Percentiles rank a stretch among this genome's conserved stretches.
Evolutionary conservation across 1,139 yeast species (phyloP).

Genomic region (Hemisphaericaspora xylofermentans): DNA sequence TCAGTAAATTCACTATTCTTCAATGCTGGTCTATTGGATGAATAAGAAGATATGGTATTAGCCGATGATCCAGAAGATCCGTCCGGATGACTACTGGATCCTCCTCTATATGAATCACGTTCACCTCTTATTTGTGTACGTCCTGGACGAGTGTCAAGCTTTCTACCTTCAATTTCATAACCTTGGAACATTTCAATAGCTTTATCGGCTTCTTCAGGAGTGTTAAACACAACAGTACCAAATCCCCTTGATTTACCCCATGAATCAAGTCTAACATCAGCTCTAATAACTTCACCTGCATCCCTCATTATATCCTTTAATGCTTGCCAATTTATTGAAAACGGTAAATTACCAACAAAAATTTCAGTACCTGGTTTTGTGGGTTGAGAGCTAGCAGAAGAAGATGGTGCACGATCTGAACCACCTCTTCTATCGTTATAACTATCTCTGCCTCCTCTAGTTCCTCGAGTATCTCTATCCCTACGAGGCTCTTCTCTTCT

Average conservation of each 20-base stretch:
- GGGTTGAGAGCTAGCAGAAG: conserved; percentile 16
- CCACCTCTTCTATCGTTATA: conserved; percentile 11
- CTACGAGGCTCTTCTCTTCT: conserved; percentile 10
- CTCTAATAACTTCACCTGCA: conserved; percentile 74
- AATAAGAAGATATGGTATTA: conserved; percentile 4
- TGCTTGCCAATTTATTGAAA: conserved; percentile 77
- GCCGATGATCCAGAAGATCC: not conserved
- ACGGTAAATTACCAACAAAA: conserved; percentile 83
- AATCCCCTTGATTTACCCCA: conserved; percentile 83
- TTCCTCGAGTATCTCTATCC: too few relatives aligned
- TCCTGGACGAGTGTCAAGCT: conserved; percentile 70
- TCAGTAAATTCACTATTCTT: conserved; percentile 58
- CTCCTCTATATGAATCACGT: conserved; percentile 12
- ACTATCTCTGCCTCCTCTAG: conserved; percentile 14
- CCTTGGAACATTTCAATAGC: conserved; percentile 68
- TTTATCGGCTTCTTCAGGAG: conserved; percentile 57
- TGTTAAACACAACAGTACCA: conserved; percentile 70
- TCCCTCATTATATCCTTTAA: conserved; percentile 80
- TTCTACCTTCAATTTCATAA: conserved; percentile 68
- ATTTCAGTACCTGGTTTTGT: conserved; percentile 60
- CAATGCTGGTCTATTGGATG: conserved; percentile 6
- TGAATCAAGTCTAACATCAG: conserved; percentile 69
- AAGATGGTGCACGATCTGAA: conserved; percentile 7
- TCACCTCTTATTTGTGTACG: conserved; percentile 9
- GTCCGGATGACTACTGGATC: conserved; percentile 10